These are phyloP conservation scores for Oleoguttula mirabilis DNA, from an alignment of 495 filamentous ascomycete genomes.

Conservation along the genomic window DNA sequence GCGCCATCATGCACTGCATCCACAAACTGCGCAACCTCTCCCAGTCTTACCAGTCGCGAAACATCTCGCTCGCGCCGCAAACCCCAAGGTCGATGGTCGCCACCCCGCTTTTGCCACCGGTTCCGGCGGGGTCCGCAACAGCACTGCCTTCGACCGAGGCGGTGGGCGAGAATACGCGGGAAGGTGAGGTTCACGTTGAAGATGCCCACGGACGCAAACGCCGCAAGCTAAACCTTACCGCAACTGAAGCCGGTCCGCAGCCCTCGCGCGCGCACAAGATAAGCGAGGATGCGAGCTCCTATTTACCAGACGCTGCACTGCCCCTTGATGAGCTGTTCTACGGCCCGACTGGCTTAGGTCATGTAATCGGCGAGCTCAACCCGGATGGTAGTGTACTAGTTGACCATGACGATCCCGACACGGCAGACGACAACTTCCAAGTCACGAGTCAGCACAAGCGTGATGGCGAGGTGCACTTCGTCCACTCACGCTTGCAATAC, in stretches of 20 bases:
- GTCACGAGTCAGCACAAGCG: background rate
- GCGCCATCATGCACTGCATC: constrained; percentile 37
- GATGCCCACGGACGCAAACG: constrained; percentile 36
- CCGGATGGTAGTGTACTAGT: background rate
- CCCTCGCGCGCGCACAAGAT: background rate
- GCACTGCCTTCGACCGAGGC: background rate
- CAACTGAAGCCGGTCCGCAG: background rate
- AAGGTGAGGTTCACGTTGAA: constrained; percentile 25
- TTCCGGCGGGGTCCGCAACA: too few species aligned
- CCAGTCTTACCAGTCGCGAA: constrained; percentile 25
- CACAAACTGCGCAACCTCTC: constrained; percentile 35
- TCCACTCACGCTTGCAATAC: constrained; percentile 23
- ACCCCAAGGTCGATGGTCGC: constrained; percentile 2
- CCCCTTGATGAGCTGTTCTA: constrained; percentile 35
- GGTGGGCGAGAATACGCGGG: constrained; percentile 7
- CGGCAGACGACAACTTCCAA: constrained; percentile 14
- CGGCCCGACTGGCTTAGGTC: constrained; percentile 21
- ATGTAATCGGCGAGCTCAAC: constrained; percentile 3
- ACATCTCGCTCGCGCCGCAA: background rate
- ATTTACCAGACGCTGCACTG: constrained; percentile 12
- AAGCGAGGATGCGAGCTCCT: background rate
- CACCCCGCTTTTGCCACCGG: background rate
- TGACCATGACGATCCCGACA: background rate
- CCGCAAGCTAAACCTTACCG: constrained; percentile 24
- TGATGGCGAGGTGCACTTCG: constrained; percentile 21